phyloP scores from a whole-genome alignment of 2,329 filamentous ascomycete genomes.

The Aspergillus novofumigatus region DNA sequence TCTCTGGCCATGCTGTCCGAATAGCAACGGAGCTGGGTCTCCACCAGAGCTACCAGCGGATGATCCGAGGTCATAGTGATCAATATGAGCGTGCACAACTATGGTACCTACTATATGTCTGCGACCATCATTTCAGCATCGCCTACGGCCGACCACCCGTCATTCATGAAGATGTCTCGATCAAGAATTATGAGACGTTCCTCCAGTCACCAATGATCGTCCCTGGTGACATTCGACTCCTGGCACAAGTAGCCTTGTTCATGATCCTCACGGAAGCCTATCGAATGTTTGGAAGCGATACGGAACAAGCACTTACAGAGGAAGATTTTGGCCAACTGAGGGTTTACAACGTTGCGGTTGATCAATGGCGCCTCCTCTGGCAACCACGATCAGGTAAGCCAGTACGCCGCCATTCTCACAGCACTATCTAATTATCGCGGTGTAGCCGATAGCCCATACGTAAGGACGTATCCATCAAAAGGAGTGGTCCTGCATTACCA shows the following conservation, averaged over 20 bases:
- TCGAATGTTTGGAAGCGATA: slow-evolving; percentile 56
- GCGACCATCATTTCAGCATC: slow-evolving; percentile 63
- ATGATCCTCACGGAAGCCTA: slow-evolving; percentile 55
- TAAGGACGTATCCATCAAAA: slow-evolving; percentile 48
- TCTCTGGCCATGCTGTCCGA: slow-evolving; percentile 56
- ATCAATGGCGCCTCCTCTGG: slow-evolving; percentile 51
- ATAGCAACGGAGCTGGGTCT: slow-evolving; percentile 57
- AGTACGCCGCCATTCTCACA: neutral
- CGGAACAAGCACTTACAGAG: slow-evolving; percentile 48
- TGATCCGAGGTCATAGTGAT: slow-evolving; percentile 45
- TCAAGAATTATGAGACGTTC: slow-evolving; percentile 56
- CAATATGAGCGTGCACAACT: slow-evolving; percentile 54
- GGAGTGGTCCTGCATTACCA: slow-evolving; percentile 51
- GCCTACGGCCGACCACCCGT: slow-evolving; percentile 57
- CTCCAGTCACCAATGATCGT: slow-evolving; percentile 50
- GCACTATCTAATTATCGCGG: neutral
- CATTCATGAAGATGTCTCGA: slow-evolving; percentile 55
- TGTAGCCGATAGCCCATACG: slow-evolving; percentile 41
- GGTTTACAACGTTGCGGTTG: slow-evolving; percentile 46
- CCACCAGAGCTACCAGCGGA: slow-evolving; percentile 51
- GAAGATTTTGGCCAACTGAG: slow-evolving; percentile 49
- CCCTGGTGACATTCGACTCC: slow-evolving; percentile 53
- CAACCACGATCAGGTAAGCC: slow-evolving; percentile 41
- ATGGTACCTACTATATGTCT: slow-evolving; percentile 62
- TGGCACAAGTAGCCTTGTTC: slow-evolving; percentile 56